These are phyloP conservation scores for Oenanthe javanica DNA, from an alignment of 140 eudicot genomes.

Conservation along the genomic window DNA sequence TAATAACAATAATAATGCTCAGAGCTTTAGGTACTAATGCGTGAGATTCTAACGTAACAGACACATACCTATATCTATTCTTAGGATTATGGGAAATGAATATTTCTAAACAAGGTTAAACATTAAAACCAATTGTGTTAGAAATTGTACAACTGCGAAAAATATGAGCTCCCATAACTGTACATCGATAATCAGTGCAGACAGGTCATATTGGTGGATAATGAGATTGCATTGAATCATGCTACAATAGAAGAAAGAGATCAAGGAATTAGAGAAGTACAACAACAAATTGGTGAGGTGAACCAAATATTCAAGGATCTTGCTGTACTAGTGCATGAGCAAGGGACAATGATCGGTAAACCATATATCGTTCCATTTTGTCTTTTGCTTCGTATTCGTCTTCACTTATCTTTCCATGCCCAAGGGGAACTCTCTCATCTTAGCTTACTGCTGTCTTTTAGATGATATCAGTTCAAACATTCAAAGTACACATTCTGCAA, in stretches of 20 bases:
- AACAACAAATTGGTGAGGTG: slow-evolving; percentile 41
- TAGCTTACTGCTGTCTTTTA: slow-evolving; percentile 17
- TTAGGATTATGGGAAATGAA: neutral
- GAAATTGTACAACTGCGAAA: neutral
- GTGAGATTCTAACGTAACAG: neutral
- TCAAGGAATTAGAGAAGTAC: slow-evolving; percentile 46
- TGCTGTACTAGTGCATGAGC: slow-evolving; percentile 58
- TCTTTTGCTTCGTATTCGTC: neutral
- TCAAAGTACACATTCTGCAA: slow-evolving; percentile 59
- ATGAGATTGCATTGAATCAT: slow-evolving; percentile 45
- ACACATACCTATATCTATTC: neutral
- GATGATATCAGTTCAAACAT: slow-evolving; percentile 73
- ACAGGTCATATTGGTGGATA: slow-evolving; percentile 35
- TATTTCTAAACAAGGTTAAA: neutral
- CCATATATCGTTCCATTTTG: neutral
- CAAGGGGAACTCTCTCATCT: neutral
- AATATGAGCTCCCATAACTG: neutral
- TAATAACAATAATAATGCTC: neutral
- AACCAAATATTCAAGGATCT: slow-evolving; percentile 58
- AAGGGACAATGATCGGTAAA: slow-evolving; percentile 47
- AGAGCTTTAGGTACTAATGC: too few species aligned
- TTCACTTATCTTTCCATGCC: neutral
- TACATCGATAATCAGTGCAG: slow-evolving; percentile 15
- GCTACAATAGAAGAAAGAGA: slow-evolving; percentile 64
- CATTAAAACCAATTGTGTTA: too few species aligned